Evolutionary conservation across 1,139 yeast genomes (phyloP), one percentile per base, ranked within the genome.

Genomic region (Sugiyamaella japonica): DNA sequence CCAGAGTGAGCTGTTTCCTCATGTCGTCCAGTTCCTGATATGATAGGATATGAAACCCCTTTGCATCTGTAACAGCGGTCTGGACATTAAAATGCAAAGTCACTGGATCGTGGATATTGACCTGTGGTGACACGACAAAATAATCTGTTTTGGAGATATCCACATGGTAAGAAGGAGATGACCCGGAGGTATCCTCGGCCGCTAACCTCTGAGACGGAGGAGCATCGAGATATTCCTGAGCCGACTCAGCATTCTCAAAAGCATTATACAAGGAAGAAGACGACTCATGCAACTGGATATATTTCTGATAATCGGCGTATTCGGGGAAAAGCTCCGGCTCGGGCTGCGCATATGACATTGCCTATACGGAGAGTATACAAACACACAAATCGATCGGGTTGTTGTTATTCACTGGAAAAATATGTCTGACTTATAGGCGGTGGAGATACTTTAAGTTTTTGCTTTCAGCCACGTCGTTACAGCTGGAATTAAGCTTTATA

Each of bases 181-280:
- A 6, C 31, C 31, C 31, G n/a, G n/a, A n/a, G n/a, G n/a, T n/a
- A 25, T 16, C 12, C 28, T 12, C 13, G n/a, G 38, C 10, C 12
- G 36, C 7, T 17, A 29, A 4, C 25, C 39, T 28, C 25, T 48
- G 49, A 39, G 50, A 44, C n/a, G 68, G 63, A 17, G 70, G 70
- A 9, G 70, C 70, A 7, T 63, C 60, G 53, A 66, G 48, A 45
- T 66, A 66, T 53, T 65, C 66, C 46, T 53, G 57, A 15, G 68
- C 83, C 78, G 60, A 86, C 53, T 66, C 52, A 15, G 63, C 70
- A 28, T 59, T 57, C 37, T 57, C 55, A 50, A 66, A 67, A 45
- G 66, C 70, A 46, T 66, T 61, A 45, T 42, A 57, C 9, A 31
- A n/a, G 20, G 47, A 40, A 9, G 52, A 48, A 8, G 51, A 48